Percentiles rank a stretch among this genome's conserved stretches.
Evolutionary conservation across 441 rosid genomes (phyloP).

Genomic region (Eutrema salsugineum): DNA sequence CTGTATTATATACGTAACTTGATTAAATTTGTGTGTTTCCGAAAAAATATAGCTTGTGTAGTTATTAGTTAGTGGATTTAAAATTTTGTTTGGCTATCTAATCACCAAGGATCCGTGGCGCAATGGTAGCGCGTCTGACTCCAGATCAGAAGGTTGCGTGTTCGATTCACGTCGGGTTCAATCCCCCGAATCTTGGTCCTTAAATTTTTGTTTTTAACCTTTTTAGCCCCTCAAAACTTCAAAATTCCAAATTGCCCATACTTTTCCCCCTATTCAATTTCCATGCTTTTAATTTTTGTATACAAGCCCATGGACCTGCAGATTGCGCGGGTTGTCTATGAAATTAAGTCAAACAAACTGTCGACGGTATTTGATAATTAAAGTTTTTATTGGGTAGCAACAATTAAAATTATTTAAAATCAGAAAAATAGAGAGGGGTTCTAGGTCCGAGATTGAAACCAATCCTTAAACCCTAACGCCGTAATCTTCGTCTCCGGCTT

Average conservation of each 20-base stretch:
- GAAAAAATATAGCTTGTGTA: no score
- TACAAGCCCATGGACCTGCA: neutral
- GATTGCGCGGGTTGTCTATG: neutral
- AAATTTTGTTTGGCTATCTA: no score
- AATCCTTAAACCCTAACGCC: constrained; percentile 30
- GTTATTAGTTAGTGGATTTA: no score
- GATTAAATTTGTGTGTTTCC: no score
- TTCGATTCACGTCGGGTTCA: constrained; percentile 95
- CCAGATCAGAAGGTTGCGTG: constrained; percentile 99
- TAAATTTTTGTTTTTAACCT: neutral
- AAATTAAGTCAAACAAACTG: neutral
- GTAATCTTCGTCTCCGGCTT: constrained; percentile 7
- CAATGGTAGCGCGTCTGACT: constrained; percentile 99
- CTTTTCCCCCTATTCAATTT: neutral
- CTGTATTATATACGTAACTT: no score
- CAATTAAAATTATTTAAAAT: neutral
- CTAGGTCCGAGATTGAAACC: neutral
- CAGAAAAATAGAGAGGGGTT: neutral
- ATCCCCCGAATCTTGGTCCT: constrained; percentile 9
- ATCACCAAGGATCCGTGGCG: constrained; percentile 78
- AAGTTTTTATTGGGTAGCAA: neutral
- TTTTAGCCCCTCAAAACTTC: neutral
- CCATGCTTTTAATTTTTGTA: no score
- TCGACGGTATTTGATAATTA: neutral
- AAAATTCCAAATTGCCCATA: neutral